A percentile compares a stretch with the other conserved stretches of the same genome.
phyloP scores from a whole-genome alignment of 352 stramenopile genomes.

The Globisporangium splendens region DNA sequence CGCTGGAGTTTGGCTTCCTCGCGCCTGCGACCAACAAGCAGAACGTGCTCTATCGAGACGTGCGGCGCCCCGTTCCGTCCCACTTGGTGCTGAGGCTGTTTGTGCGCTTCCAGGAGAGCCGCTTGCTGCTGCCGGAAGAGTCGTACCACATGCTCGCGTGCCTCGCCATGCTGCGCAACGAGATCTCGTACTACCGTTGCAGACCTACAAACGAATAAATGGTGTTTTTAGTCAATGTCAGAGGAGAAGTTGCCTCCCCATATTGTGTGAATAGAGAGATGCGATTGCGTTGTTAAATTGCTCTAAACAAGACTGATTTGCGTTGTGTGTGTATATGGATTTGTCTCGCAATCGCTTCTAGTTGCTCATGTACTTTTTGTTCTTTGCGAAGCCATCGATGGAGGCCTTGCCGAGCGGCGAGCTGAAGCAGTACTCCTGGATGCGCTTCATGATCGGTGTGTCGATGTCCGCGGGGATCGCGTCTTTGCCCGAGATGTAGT shows the following conservation, averaged over 20 bases:
- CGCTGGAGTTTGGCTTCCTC: slow-evolving; percentile 54
- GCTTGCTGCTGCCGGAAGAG: slow-evolving; percentile 44
- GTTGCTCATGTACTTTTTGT: slow-evolving; percentile 88
- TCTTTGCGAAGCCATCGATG: slow-evolving; percentile 58
- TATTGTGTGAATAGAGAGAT: neutral
- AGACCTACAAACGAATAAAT: slow-evolving; percentile 8
- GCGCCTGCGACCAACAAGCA: slow-evolving; percentile 46
- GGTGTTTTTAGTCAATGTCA: neutral
- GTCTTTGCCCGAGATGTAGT: slow-evolving; percentile 92
- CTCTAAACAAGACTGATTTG: no score
- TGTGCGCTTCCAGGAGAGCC: slow-evolving; percentile 57
- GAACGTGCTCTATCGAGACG: slow-evolving; percentile 54
- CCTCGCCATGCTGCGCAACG: slow-evolving; percentile 40
- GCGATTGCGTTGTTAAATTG: no score
- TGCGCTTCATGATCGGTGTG: slow-evolving; percentile 87
- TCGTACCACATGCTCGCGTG: slow-evolving; percentile 46
- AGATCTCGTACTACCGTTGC: slow-evolving; percentile 54
- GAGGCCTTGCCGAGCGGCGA: slow-evolving; percentile 90
- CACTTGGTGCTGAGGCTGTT: slow-evolving; percentile 50
- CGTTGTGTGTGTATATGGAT: neutral
- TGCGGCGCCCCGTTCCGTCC: slow-evolving; percentile 48
- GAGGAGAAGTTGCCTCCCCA: no score
- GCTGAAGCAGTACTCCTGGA: slow-evolving; percentile 89
- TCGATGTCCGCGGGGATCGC: slow-evolving; percentile 76
- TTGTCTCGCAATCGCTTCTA: slow-evolving; percentile 24